phyloP scores from a whole-genome alignment of 2,329 filamentous ascomycete species.

The Neonectria neomacrospora region DNA sequence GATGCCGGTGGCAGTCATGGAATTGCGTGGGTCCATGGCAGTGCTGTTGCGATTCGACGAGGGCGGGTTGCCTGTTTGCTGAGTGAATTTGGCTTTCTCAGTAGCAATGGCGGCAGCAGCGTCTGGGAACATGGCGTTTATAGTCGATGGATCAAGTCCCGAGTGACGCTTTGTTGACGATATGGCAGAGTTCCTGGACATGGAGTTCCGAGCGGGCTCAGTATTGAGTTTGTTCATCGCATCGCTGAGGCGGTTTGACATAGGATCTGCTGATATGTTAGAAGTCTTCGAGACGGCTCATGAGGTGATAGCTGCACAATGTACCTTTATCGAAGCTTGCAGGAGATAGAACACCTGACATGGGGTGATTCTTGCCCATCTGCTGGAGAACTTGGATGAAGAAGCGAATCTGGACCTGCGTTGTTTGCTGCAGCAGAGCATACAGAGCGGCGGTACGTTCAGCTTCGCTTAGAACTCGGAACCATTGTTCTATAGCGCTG shows the following conservation, averaged over 20 bases:
- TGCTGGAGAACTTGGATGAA: conserved; percentile 99
- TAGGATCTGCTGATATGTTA: conserved; percentile 74
- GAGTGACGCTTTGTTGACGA: conserved; percentile 86
- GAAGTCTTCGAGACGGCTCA: background rate
- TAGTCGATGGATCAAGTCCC: conserved; percentile 89
- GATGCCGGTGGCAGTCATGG: conserved; percentile 79
- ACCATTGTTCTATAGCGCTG: conserved; percentile 99
- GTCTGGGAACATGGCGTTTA: conserved; percentile 99
- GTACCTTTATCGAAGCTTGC: conserved; percentile 96
- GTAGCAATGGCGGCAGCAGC: conserved; percentile 98
- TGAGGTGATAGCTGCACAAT: conserved; percentile 34
- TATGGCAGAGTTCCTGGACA: conserved; percentile 82
- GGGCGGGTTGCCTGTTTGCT: conserved; percentile 90
- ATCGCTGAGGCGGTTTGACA: conserved; percentile 95
- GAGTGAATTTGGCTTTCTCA: conserved; percentile 96
- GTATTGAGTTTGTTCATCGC: conserved; percentile 96
- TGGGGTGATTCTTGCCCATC: conserved; percentile 98
- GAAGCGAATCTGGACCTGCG: conserved; percentile 98
- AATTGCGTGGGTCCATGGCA: conserved; percentile 79
- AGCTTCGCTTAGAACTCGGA: conserved; percentile 94
- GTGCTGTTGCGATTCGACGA: conserved; percentile 93
- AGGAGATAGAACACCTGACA: conserved; percentile 94
- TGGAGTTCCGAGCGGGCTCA: conserved; percentile 86
- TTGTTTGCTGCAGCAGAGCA: conserved; percentile 95
- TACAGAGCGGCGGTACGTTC: conserved; percentile 96